A percentile compares a stretch with the other conserved stretches of the same genome.
Evolutionary conservation across 108 stramenopile genomes (phyloP).

Genomic region (Pelagomonas calceolata): DNA sequence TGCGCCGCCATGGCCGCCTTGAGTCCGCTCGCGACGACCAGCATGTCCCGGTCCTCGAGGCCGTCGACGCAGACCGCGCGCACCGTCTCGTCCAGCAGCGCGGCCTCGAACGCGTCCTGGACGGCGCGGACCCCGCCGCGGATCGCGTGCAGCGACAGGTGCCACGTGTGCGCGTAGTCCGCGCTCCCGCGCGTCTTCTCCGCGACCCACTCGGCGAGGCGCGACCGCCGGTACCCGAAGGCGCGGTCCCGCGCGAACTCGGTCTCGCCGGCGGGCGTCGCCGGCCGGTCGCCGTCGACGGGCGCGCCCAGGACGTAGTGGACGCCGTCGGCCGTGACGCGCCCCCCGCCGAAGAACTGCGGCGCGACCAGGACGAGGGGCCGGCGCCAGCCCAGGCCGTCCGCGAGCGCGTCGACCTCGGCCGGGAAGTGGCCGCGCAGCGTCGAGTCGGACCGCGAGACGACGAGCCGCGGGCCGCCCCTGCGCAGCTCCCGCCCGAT

Average conservation of each 20-base stretch:
- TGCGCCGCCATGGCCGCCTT: conserved; percentile 3
- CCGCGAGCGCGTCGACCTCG: conserved; percentile 35
- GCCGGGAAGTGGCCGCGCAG: conserved; percentile 44
- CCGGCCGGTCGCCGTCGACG: neutral
- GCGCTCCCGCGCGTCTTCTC: conserved; percentile 29
- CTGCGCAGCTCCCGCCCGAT: conserved; percentile 7
- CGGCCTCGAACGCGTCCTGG: too few relatives aligned
- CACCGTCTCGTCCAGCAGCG: neutral
- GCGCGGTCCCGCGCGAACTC: conserved; percentile 39
- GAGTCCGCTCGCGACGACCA: conserved; percentile 16
- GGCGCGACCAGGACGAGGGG: conserved; percentile 24
- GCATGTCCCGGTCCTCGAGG: conserved; percentile 30
- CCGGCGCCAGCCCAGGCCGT: conserved; percentile 24
- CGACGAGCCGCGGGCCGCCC: conserved; percentile 1
- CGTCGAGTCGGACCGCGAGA: conserved; percentile 45
- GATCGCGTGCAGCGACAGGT: neutral
- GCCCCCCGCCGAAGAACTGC: conserved; percentile 42
- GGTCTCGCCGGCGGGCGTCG: conserved; percentile 34
- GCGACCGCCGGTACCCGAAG: conserved; percentile 39
- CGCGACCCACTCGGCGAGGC: conserved; percentile 35
- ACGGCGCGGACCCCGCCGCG: neutral
- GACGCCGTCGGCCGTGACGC: conserved; percentile 30
- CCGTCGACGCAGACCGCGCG: conserved; percentile 34
- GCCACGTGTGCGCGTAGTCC: neutral
- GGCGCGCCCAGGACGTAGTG: conserved; percentile 31